These are phyloP conservation scores for Globisporangium recalcitrans DNA, from an alignment of 352 stramenopile genomes.

Conservation along the genomic window DNA sequence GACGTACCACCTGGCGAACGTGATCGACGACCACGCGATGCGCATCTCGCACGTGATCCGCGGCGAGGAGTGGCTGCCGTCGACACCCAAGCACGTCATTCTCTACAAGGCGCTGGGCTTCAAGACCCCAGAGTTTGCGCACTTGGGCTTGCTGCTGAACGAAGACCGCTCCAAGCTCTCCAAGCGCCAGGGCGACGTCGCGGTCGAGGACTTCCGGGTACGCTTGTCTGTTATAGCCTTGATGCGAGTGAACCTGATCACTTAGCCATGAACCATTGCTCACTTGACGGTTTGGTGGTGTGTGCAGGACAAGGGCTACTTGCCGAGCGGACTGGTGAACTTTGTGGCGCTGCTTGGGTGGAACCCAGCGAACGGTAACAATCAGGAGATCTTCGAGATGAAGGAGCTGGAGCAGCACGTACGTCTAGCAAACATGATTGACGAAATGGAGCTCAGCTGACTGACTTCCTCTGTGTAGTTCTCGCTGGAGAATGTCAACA, in stretches of 20 bases:
- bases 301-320: conserved; percentile 90
- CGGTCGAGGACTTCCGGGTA: conserved; percentile 95
- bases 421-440: too few species aligned
- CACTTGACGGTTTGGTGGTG: neutral
- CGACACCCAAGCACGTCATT: conserved; percentile 88
- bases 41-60: conserved; percentile 97
- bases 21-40: conserved; percentile 97
- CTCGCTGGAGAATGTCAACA: conserved; percentile 85
- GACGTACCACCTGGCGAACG: conserved; percentile 91
- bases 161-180: conserved; percentile 98
- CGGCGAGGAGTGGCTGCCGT: conserved; percentile 93
- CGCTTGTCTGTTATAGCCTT: conserved; percentile 12
- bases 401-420: conserved; percentile 85
- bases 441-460: neutral
- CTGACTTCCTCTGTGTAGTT: conserved; percentile 44
- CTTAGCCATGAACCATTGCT: neutral
- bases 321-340: conserved; percentile 96
- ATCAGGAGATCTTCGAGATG: conserved; percentile 96
- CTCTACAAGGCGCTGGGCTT: conserved; percentile 89
- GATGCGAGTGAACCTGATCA: neutral
- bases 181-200: conserved; percentile 97
- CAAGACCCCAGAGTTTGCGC: conserved; percentile 72
- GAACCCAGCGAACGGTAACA: conserved; percentile 93
- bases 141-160: conserved; percentile 93
- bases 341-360: conserved; percentile 97